Evolutionary conservation across 139 green algal genomes (phyloP), one percentile per base, ranked within the genome.

Genomic region (Gonium pectorale): DNA sequence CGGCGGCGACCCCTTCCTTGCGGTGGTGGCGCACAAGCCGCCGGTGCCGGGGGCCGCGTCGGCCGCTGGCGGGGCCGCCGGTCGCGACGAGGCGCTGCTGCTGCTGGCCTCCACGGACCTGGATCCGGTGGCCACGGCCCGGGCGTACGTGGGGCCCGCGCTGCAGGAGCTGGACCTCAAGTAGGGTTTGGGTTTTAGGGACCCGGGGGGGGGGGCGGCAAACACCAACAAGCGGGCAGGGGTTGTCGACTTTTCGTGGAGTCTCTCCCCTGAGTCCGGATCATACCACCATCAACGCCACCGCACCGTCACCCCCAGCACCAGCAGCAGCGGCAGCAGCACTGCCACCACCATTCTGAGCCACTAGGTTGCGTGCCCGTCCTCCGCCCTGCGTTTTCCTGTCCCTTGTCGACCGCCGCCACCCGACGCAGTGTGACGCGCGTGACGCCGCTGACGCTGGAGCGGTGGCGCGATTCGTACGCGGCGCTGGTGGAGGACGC

Each of bases 391-490:
- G 68, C 21, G 22, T 33, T 41, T 24, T 17, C 43, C 24, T 38
- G 15, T 3, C 29, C 26, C 17, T 40, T 8, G 60, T 40, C 29
- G n/a, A 27, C 29, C 59, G 19, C 9, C 59, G 29, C 3, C 43
- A 22, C 21, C 51, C 26, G 40, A 8, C 1, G 33, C 64, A 38
- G 64, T 1, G 37, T 11, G 35, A 5, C 8, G 8, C 19, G 38
- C 67, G 56, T 72, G 38, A 72, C n/a, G 24, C 54, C 44, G 43
- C 9, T 5, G 29, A 35, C 40, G 43, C 79, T 85, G 44, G 79
- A 85, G 62, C 63, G 79, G 11, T 85, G 79, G 79, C 38, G 63
- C 31, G 15, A 54, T 9, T 69, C 79, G 33, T 85, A 77, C 79
- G 13, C 27, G 3, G 46, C 33, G 17, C 37, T 77, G 46, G 35